Evolutionary conservation across 1,284 basidiomycete genomes (phyloP), one percentile per base, ranked within the genome.

Genomic region (Ceratorhiza oryzae-sativae): DNA sequence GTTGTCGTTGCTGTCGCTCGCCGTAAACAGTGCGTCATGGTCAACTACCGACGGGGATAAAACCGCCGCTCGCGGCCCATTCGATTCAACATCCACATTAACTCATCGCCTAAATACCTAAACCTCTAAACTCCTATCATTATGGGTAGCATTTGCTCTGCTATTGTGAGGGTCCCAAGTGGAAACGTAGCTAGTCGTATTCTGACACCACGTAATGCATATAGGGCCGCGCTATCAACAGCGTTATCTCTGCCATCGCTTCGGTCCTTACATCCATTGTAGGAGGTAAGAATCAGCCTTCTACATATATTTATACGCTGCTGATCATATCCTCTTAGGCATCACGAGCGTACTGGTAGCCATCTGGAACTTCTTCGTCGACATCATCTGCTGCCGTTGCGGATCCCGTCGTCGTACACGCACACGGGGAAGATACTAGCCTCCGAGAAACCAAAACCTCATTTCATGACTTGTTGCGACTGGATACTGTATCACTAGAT

Each of bases 51-150:
- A 45, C 6, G 9, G n/a, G 42, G 10, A 45, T 45, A 45, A 12
- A 45, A 45, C 9, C 42, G 15, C 42, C 15, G 30, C 27, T 32
- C 20, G 30, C 20, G 15, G n/a, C 79, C 85, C 20, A 76, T 84
- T 36, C 76, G 78, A 20, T 82, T 83, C 18, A 80, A 61, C 41
- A 61, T 39, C 23, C 36, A n/a, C 59, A 61, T 23, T 18, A 15
- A 61, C 59, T 45, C n/a, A 45, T 12, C 42, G 42, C 42, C n/a
- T 45, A 45, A 45, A 10, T 18, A 3, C 42, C 42, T 45, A 45
- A 45, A 45, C 42, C 9, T 18, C 9, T 18, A 45, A 8, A 6
- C 36, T 10, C 15, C 42, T 45, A 45, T 36, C 27, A 68, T 9
- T 36, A 68, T 68, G 74, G 74, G 74, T 18, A 68, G 61, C 39